Evolutionary conservation across 164 flowering plant genomes (phyloP).

Genomic region (Platanus orientalis): DNA sequence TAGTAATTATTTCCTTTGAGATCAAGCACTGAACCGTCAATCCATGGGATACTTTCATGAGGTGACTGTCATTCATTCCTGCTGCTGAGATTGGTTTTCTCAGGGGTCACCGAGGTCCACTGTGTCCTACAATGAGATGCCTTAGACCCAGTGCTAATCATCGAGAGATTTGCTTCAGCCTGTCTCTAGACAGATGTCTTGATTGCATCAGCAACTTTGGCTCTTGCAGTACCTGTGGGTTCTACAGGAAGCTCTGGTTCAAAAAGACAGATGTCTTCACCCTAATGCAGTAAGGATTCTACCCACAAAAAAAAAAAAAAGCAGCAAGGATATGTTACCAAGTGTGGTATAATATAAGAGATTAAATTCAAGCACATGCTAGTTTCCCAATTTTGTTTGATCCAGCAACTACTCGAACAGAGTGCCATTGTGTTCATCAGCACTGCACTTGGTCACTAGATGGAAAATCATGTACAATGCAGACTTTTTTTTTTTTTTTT

Average conservation of each 20-base stretch:
- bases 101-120: conserved; percentile 27
- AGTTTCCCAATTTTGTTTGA: too few species aligned
- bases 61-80: conserved; percentile 23
- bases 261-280: conserved; percentile 71
- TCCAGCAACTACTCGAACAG: too few species aligned
- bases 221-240: conserved; percentile 24
- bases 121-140: conserved; percentile 40
- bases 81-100: conserved; percentile 29
- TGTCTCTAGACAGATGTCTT: conserved; percentile 21
- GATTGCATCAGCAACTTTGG: conserved; percentile 27
- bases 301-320: too few species aligned
- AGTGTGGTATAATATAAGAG: not conserved
- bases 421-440: too few species aligned
- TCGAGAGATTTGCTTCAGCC: conserved; percentile 32
- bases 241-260: conserved; percentile 75
- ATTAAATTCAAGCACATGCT: not conserved
- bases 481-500: too few species aligned
- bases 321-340: not conserved
- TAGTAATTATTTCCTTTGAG: conserved; percentile 79
- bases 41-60: conserved; percentile 31
- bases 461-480: too few species aligned
- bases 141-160: conserved; percentile 47
- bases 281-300: too few species aligned
- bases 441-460: too few species aligned
- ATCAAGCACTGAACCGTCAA: conserved; percentile 73